These are phyloP conservation scores for Hyphodiscus sp. DNA, from an alignment of 2,329 filamentous ascomycete genomes.

Conservation along the genomic window DNA sequence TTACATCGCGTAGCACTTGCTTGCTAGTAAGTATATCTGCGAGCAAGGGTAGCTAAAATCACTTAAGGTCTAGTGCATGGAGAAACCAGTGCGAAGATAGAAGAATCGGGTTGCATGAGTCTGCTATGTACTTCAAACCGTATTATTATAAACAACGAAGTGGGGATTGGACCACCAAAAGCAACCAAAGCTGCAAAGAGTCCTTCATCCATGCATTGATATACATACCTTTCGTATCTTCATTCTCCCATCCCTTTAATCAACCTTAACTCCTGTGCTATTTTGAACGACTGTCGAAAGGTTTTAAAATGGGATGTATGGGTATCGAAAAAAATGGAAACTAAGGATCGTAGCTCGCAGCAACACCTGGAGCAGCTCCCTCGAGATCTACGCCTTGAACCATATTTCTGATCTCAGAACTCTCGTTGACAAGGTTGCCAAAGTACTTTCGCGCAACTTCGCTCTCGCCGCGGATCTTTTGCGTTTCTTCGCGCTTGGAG, in stretches of 20 bases:
- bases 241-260: neutral
- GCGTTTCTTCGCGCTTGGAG: conserved; percentile 71
- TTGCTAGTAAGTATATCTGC: neutral
- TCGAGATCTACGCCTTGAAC: conserved; percentile 31
- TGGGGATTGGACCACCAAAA: neutral
- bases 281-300: neutral
- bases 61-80: no score
- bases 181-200: neutral
- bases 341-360: conserved; percentile 27
- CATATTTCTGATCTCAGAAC: conserved; percentile 41
- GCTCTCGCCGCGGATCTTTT: conserved; percentile 75
- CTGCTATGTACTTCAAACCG: neutral
- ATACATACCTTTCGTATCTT: neutral
- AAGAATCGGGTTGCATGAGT: neutral
- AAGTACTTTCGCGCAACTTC: conserved; percentile 89
- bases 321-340: neutral
- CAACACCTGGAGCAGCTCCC: conserved; percentile 29
- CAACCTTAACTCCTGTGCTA: neutral
- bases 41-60: no score
- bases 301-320: neutral
- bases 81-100: neutral
- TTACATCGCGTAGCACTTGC: neutral
- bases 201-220: neutral
- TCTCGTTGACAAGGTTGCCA: conserved; percentile 68
- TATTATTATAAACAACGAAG: neutral